Evolutionary conservation across 768 basidiomycete species (phyloP).

Genomic region (Suillus paluster): DNA sequence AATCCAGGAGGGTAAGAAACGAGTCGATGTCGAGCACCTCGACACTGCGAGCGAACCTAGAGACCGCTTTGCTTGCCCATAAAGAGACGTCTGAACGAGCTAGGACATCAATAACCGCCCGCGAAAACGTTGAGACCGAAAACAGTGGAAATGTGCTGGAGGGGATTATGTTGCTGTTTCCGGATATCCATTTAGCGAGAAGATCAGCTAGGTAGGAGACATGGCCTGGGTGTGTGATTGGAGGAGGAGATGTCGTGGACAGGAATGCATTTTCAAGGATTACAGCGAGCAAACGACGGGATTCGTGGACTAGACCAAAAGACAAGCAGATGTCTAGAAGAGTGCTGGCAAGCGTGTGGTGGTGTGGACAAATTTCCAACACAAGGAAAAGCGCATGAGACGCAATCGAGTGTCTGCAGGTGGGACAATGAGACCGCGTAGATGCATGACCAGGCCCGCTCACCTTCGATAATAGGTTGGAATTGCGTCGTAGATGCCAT

Average conservation of each 20-base stretch:
- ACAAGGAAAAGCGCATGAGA: constrained; percentile 58
- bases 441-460: constrained; percentile 13
- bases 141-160: constrained; percentile 17
- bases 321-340: constrained; percentile 56
- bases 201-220: constrained; percentile 51
- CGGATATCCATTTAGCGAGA: constrained; percentile 41
- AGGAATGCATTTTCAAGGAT: constrained; percentile 46
- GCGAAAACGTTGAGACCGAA: constrained; percentile 33
- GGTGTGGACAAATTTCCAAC: constrained; percentile 46
- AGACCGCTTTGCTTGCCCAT: constrained; percentile 50
- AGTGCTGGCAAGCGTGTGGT: constrained; percentile 51
- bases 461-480: constrained; percentile 59
- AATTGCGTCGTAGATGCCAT: constrained; percentile 55
- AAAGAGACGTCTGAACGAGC: constrained; percentile 30
- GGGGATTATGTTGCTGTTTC: constrained; percentile 11
- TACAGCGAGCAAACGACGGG: constrained; percentile 44
- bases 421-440: constrained; percentile 8
- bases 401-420: constrained; percentile 48
- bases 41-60: constrained; percentile 39
- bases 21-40: constrained; percentile 35
- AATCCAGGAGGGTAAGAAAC: constrained; percentile 35
- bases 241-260: constrained; percentile 30
- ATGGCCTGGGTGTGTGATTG: constrained; percentile 50
- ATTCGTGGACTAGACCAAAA: constrained; percentile 48
- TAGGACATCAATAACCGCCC: constrained; percentile 19